Base-by-base conservation (phyloP, 1,139 yeast genomes). In the Geotrichum histeridarum region DNA sequence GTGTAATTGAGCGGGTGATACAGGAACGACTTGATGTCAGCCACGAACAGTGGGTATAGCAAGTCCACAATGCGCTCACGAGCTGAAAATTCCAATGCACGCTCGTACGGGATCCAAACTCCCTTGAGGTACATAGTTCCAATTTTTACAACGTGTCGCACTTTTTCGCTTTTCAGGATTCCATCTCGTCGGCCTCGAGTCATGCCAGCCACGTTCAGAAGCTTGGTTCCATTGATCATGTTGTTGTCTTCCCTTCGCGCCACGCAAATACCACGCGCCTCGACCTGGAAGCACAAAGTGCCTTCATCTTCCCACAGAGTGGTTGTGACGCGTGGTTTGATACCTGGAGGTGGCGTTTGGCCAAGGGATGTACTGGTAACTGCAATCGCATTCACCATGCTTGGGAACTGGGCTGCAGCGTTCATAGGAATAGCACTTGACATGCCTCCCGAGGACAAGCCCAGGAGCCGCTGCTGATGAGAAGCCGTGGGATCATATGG, bases 291-390 rank as follows among this genome's bases (percentile, higher is more conserved):
- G 69, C 98, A 91, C 53, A 90, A 72, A 0, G 97, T 91, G 63
- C 88, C 86, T 67, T 91, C 97, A 68, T 91, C 97, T 69, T 91
- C 97, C 98, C 98, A 91, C 83, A 89, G 82, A 8, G 97, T 89
- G 30, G 97, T 90, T 52, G 96, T 88, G 59, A 91, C 94, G 62
- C 94, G 77, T 30, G 96, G 97, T 61, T 89, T 78, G 61, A 84
- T 72, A n/a, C 81, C 83, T 17, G 79, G 79, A 80, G 60, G 57
- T 5, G 59, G 59, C 3, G 52, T 46, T 48, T 63, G 65, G 5
- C 66, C 72, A 0, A 63, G 63, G 3, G 66, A 61, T 37, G 61
- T 62, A 1, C 63, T 61, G 3, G 62, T 53, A 3, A 61, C 62
- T 11, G 54, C 57, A 35, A 68, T 66, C 15, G 60, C 56, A 22